Percentiles rank a stretch among this genome's conserved stretches.
phyloP scores from a whole-genome alignment of 2,329 filamentous ascomycete species.

The Exophiala sp. region DNA sequence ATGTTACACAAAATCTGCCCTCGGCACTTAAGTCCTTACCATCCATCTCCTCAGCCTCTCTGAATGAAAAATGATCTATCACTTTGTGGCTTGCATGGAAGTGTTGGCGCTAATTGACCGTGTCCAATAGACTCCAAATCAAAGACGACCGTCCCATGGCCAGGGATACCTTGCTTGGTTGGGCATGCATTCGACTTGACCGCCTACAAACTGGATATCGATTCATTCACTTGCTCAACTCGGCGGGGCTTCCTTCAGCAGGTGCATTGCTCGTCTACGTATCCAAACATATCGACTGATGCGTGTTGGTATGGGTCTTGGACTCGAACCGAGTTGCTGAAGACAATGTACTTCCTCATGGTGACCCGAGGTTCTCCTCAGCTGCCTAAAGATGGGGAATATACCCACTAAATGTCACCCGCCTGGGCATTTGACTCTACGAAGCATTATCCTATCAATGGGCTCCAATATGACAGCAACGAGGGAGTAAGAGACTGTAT shows the following conservation, averaged over 20 bases:
- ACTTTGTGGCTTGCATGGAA: conserved; percentile 6
- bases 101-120: conserved; percentile 7
- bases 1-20: conserved; percentile 16
- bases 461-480: too few species aligned
- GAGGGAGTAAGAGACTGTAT: too few species aligned
- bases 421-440: too few species aligned
- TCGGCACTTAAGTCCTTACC: not conserved
- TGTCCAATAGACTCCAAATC: conserved; percentile 65
- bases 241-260: conserved; percentile 60
- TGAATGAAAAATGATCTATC: conserved; percentile 16
- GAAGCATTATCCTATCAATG: too few species aligned
- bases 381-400: not conserved
- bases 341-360: not conserved
- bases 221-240: conserved; percentile 72
- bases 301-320: not conserved
- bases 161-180: conserved; percentile 74
- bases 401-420: not conserved
- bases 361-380: not conserved
- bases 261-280: conserved; percentile 73
- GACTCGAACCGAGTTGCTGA: conserved; percentile 1
- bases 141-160: conserved; percentile 76
- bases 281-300: conserved; percentile 48
- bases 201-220: conserved; percentile 71
- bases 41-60: not conserved
- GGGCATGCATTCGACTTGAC: conserved; percentile 85